These are phyloP conservation scores for Clonostachys rosea DNA, from an alignment of 2,329 filamentous ascomycete genomes.

Conservation along the genomic window DNA sequence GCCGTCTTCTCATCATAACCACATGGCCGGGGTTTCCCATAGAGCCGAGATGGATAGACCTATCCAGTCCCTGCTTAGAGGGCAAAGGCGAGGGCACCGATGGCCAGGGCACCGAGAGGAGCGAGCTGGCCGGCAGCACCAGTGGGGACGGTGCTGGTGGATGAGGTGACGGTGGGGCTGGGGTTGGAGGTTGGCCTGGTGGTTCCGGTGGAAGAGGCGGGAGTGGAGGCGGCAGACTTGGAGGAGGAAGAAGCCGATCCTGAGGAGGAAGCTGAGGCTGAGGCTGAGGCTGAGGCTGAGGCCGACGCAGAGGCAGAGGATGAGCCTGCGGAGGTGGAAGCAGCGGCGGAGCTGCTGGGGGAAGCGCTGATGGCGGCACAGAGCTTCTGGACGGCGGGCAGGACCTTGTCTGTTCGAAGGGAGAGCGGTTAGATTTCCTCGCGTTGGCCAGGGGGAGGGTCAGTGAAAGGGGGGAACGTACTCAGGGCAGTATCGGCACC, in stretches of 20 bases:
- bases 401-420: constrained; percentile 24
- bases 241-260: too few relatives aligned
- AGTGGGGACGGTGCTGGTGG: constrained; percentile 11
- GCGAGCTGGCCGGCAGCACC: constrained; percentile 19
- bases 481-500: constrained; percentile 28
- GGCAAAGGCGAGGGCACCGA: constrained; percentile 24
- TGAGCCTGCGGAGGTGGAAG: constrained; percentile 1
- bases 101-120: constrained; percentile 22
- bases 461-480: constrained; percentile 16
- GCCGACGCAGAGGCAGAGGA: constrained; percentile 5
- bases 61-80: constrained; percentile 18
- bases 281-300: too few relatives aligned
- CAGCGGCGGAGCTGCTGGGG: constrained; percentile 4
- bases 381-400: constrained; percentile 27
- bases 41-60: too few relatives aligned
- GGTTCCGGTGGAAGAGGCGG: constrained; percentile 4
- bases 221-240: constrained; percentile 1
- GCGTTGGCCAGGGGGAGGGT: neutral
- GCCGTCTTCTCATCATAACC: neutral
- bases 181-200: constrained; percentile 1
- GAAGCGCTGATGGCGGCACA: constrained; percentile 14
- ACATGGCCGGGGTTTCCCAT: neutral
- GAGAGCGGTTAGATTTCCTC: neutral
- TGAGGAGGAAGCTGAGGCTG: too few relatives aligned
- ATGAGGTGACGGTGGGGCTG: constrained; percentile 8